Conservation (phyloP, 768 basidiomycete genomes). For the Cystofilobasidium macerans region DNA sequence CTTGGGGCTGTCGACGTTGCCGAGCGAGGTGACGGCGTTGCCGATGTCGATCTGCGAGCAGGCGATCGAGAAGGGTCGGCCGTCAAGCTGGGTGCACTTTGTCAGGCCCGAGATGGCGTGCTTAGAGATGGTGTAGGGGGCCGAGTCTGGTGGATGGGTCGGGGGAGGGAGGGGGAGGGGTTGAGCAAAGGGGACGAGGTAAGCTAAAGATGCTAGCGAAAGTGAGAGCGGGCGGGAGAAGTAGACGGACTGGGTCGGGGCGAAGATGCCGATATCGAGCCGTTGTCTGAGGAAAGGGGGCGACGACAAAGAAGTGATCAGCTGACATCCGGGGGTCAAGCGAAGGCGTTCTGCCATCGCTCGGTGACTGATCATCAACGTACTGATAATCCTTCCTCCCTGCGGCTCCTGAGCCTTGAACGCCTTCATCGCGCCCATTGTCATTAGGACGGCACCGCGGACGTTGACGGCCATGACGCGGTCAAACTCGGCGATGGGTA, state of each 20-base stretch:
- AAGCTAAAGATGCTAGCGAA: too few relatives aligned
- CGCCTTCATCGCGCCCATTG: constrained; percentile 57
- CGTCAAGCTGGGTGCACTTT: constrained; percentile 65
- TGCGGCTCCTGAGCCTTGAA: constrained; percentile 64
- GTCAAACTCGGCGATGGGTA: constrained; percentile 53
- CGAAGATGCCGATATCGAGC: constrained; percentile 59
- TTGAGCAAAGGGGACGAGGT: not conserved
- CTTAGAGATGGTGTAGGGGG: constrained; percentile 64
- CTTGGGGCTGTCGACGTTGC: constrained; percentile 11
- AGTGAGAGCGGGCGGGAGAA: not conserved
- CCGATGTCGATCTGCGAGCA: constrained; percentile 77
- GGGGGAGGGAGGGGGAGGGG: not conserved
- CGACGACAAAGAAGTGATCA: not conserved
- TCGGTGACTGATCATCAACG: not conserved
- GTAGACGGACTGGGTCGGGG: constrained; percentile 50
- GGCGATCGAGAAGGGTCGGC: constrained; percentile 59
- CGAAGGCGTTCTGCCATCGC: not conserved
- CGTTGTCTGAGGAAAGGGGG: constrained; percentile 44
- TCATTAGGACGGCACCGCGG: constrained; percentile 61
- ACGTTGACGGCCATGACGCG: constrained; percentile 61
- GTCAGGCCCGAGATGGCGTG: constrained; percentile 70
- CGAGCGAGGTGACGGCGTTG: constrained; percentile 31
- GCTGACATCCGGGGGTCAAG: not conserved
- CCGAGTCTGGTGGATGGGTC: constrained; percentile 32
- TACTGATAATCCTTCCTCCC: constrained; percentile 62